A percentile compares a stretch with the other conserved stretches of the same genome.
Evolutionary conservation across 1,139 yeast genomes (phyloP).

Genomic region (Candida frijolesensis): DNA sequence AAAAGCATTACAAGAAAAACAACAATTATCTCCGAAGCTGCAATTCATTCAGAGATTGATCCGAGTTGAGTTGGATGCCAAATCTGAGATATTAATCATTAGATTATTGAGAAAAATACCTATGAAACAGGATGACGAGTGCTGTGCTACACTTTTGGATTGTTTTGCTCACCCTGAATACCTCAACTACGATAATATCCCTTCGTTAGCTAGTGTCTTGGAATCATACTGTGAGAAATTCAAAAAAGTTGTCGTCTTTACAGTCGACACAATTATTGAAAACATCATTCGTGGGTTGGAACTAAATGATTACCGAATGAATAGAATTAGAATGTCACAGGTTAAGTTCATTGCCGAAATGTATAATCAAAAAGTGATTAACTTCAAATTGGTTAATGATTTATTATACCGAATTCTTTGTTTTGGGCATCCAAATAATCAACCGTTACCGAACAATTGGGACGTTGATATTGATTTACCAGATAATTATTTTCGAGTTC

Average conservation of each 20-base stretch:
- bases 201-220: slow-evolving; percentile 52
- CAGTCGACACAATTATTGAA: slow-evolving; percentile 71
- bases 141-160: slow-evolving; percentile 44
- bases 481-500: slow-evolving; percentile 72
- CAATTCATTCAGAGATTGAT: slow-evolving; percentile 54
- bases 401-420: slow-evolving; percentile 62
- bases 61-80: slow-evolving; percentile 49
- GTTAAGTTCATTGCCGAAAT: slow-evolving; percentile 63
- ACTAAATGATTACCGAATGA: slow-evolving; percentile 57
- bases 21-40: slow-evolving; percentile 40
- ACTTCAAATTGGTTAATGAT: slow-evolving; percentile 50
- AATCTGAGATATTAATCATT: slow-evolving; percentile 37
- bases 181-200: slow-evolving; percentile 58
- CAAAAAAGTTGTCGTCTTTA: slow-evolving; percentile 39
- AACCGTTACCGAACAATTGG: slow-evolving; percentile 51
- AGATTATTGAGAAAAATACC: slow-evolving; percentile 48
- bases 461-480: slow-evolving; percentile 57
- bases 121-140: slow-evolving; percentile 43
- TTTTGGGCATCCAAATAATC: slow-evolving; percentile 67
- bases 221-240: slow-evolving; percentile 33
- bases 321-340: slow-evolving; percentile 65
- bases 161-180: slow-evolving; percentile 65
- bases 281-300: slow-evolving; percentile 68
- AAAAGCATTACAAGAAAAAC: slow-evolving; percentile 24
- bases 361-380: slow-evolving; percentile 50